phyloP scores from a whole-genome alignment of 2,329 filamentous ascomycete genomes.

The Purpureocillium lavendulum region DNA sequence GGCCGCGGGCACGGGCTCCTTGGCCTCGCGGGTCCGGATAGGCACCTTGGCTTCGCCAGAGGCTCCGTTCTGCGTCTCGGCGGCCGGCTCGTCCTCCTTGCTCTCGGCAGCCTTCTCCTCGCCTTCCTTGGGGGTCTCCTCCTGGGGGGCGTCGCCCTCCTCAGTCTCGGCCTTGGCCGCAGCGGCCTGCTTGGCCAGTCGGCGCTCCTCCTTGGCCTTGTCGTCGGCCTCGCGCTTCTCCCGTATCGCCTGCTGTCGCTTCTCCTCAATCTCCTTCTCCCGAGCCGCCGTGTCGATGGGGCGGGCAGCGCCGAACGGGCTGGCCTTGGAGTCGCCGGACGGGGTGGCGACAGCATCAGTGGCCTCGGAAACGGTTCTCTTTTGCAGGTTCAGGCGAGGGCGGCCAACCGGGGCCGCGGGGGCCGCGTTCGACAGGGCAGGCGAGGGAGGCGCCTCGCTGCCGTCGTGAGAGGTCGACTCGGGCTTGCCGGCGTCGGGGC shows the following conservation, averaged over 20 bases:
- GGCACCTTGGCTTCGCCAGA: constrained; percentile 42
- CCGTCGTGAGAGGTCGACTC: constrained; percentile 61
- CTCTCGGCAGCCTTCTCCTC: constrained; percentile 19
- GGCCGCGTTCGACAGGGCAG: constrained; percentile 47
- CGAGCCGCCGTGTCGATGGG: constrained; percentile 89
- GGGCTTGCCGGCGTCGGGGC: constrained; percentile 60
- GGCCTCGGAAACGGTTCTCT: constrained; percentile 80
- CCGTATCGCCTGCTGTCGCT: constrained; percentile 61
- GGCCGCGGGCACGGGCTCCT: constrained; percentile 32
- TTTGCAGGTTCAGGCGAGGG: constrained; percentile 79
- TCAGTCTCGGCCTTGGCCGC: constrained; percentile 36
- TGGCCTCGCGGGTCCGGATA: constrained; percentile 31
- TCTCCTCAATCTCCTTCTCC: constrained; percentile 87
- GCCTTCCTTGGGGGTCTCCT: constrained; percentile 4
- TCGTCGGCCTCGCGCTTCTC: constrained; percentile 85
- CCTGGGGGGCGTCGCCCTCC: constrained; percentile 10
- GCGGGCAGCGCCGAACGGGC: constrained; percentile 85
- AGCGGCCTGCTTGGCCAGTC: constrained; percentile 50
- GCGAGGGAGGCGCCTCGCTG: constrained; percentile 63
- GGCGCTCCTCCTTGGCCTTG: constrained; percentile 70
- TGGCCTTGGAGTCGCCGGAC: constrained; percentile 68
- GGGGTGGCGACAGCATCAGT: constrained; percentile 43
- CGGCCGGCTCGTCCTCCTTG: constrained; percentile 18
- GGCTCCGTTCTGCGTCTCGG: constrained; percentile 19
- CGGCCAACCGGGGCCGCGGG: constrained; percentile 46